Conservation (phyloP, 108 stramenopile species). For the Stephanodiscus triporus region DNA sequence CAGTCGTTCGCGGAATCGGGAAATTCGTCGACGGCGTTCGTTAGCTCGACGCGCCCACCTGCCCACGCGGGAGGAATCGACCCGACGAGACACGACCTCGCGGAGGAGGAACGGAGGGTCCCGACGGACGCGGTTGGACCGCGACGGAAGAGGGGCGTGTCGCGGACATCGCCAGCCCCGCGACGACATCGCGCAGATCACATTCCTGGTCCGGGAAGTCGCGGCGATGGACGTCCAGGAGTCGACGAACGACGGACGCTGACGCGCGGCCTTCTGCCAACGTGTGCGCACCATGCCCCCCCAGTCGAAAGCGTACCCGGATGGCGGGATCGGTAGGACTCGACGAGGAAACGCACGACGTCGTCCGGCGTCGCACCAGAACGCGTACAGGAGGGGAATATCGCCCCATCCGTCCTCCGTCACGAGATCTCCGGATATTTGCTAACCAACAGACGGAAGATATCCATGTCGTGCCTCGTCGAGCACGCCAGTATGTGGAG, state of each 20-base stretch:
- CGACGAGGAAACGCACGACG: neutral
- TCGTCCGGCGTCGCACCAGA: constrained; percentile 4
- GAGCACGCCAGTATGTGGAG: constrained; percentile 15
- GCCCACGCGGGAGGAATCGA: neutral
- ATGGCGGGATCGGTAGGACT: neutral
- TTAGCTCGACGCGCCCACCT: constrained; percentile 4
- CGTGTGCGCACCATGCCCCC: neutral
- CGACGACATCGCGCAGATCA: neutral
- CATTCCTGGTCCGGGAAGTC: too few species aligned
- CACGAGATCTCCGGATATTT: constrained; percentile 4
- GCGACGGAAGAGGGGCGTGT: neutral
- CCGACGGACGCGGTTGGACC: neutral
- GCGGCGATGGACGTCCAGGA: neutral
- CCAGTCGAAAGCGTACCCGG: neutral
- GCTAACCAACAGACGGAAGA: neutral
- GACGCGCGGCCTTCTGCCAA: neutral
- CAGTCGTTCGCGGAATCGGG: neutral
- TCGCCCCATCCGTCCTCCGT: constrained; percentile 4
- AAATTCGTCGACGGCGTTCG: neutral
- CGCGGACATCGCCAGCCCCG: neutral
- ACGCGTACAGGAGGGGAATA: constrained; percentile 4
- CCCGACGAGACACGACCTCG: neutral
- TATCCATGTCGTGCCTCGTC: neutral
- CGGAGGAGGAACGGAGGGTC: neutral
- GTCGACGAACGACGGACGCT: neutral